Evolutionary conservation across 768 basidiomycete genomes (phyloP).

Genomic region (Podaxis sp.): DNA sequence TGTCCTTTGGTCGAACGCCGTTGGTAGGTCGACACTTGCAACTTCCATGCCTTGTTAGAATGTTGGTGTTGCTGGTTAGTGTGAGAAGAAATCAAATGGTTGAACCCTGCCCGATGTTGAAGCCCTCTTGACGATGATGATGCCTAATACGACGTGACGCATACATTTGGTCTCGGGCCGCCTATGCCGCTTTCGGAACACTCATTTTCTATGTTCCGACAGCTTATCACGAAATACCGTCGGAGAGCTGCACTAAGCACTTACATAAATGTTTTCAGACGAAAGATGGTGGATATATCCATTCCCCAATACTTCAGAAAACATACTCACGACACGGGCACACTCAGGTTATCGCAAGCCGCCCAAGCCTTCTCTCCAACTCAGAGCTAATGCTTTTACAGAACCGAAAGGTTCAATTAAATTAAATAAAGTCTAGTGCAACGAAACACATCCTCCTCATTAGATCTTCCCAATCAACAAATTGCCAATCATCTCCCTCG

Average conservation of each 20-base stretch:
- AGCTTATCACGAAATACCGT: too few species aligned
- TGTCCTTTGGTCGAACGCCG: conserved; percentile 60
- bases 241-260: too few species aligned
- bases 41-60: neutral
- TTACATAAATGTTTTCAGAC: too few species aligned
- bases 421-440: neutral
- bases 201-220: too few species aligned
- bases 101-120: neutral
- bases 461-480: conserved; percentile 87
- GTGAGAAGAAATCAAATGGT: neutral
- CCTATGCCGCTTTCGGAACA: too few species aligned
- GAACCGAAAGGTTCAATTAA: neutral
- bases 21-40: conserved; percentile 25
- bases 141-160: neutral
- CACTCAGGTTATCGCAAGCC: too few species aligned
- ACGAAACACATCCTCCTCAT: neutral
- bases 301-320: too few species aligned
- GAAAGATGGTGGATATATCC: too few species aligned
- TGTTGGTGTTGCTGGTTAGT: neutral
- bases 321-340: too few species aligned
- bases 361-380: neutral
- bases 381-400: too few species aligned
- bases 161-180: too few species aligned
- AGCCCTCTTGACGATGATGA: neutral
- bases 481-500: conserved; percentile 80